Conservation (phyloP, 768 basidiomycete species). For the Rhodotorula taiwanensis region DNA sequence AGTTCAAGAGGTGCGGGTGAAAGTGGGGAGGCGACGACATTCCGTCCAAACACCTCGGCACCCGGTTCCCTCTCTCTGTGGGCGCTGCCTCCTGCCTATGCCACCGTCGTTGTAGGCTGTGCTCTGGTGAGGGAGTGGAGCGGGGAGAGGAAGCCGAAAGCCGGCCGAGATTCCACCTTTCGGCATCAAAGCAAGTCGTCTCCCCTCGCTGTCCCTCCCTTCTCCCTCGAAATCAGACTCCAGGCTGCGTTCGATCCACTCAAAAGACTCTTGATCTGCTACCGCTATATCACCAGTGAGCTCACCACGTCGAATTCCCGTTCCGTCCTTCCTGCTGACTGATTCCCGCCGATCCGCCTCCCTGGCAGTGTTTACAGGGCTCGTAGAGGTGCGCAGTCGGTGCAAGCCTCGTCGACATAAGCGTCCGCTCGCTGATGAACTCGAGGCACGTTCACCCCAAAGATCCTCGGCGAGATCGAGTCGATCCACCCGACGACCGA, state of each 20-base stretch:
- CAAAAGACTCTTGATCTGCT: not conserved
- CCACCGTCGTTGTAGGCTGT: no score
- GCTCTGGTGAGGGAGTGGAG: no score
- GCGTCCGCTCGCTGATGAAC: fast-evolving
- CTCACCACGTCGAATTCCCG: not conserved
- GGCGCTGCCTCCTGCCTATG: no score
- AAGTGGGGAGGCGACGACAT: no score
- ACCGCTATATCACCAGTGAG: no score
- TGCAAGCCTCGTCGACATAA: no score
- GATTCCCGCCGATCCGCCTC: not conserved
- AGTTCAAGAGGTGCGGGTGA: no score
- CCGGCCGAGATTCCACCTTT: no score
- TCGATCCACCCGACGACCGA: conserved; percentile 59
- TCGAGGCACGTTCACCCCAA: not conserved
- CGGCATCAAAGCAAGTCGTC: no score
- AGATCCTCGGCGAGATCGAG: conserved; percentile 73
- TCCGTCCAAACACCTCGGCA: no score
- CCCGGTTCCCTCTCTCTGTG: no score
- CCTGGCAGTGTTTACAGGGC: conserved; percentile 39
- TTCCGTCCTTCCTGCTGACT: conserved; percentile 2
- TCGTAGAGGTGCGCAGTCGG: conserved; percentile 40
- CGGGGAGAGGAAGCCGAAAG: no score
- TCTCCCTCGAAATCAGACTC: not conserved
- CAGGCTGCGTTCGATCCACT: not conserved
- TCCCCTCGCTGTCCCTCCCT: not conserved